Conservation (phyloP, 1,284 basidiomycete species). For the Pyrrhoderma lamaoense region DNA sequence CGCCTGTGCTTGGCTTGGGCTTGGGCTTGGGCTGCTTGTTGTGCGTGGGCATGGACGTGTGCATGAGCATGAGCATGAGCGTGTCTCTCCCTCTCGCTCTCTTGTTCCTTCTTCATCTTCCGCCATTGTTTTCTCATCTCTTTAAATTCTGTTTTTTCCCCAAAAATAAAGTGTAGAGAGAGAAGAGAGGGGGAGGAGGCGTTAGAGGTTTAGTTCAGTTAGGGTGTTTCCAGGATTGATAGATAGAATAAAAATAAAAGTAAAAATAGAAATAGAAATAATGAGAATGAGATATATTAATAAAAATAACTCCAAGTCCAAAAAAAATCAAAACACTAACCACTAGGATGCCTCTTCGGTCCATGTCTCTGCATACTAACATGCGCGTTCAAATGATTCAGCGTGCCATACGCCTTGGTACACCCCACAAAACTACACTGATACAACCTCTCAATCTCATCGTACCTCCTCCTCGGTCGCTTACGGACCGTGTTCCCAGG, state of each 20-base stretch:
- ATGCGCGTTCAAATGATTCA: conserved; percentile 90
- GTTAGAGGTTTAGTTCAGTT: too few species aligned
- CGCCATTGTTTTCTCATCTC: conserved; percentile 95
- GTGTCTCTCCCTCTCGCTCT: conserved; percentile 16
- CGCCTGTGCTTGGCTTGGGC: too few species aligned
- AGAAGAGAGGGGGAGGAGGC: too few species aligned
- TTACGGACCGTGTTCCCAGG: conserved; percentile 77
- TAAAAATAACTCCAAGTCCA: too few species aligned
- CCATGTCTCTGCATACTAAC: conserved; percentile 93
- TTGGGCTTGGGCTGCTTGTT: too few species aligned
- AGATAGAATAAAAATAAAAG: too few species aligned
- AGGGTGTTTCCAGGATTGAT: too few species aligned
- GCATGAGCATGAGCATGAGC: too few species aligned
- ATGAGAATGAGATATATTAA: too few species aligned
- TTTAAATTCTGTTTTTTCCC: conserved; percentile 77
- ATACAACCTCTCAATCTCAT: conserved; percentile 91
- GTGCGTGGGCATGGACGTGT: too few species aligned
- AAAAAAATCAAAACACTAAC: conserved; percentile 36
- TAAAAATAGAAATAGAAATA: too few species aligned
- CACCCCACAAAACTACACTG: conserved; percentile 79
- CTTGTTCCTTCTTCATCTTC: conserved; percentile 80
- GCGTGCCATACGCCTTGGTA: conserved; percentile 78
- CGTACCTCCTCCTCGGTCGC: conserved; percentile 75
- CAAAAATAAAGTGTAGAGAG: too few species aligned
- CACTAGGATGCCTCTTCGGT: conserved; percentile 71